Base-by-base conservation (phyloP, 805 yeast species). In the Wickerhamomyces bovis region DNA sequence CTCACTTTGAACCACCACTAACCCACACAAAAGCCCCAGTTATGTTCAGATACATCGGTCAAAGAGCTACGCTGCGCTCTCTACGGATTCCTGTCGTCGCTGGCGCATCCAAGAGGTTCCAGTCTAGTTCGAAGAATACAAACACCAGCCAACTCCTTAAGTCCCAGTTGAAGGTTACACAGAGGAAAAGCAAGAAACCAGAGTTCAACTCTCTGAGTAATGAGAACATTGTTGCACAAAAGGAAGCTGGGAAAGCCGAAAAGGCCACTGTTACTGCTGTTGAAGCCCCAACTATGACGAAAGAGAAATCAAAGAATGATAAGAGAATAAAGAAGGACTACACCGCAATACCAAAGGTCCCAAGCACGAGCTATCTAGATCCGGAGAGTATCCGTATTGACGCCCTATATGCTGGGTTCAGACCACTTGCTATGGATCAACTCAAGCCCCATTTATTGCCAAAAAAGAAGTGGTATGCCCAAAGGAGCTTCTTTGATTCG, bases 391-490 rank as follows among this genome's bases (percentile, higher is more conserved):
- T 59, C 11, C 35, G 48, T 13, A 42, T 56, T 6, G 62, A 59
- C 39, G 26, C 50, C 10, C 45, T 57, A 23, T 56, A 57, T 38
- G 53, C 58, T 1, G 53, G 57, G 10, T 56, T 51, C 36, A 47
- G 60, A 38, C 63, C 63, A 7, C 41, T 59, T 2, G 51, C 46
- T 36, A 50, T 49, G 62, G 58, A 30, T 39, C 55, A 44, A 41
- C 55, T 40, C 42, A 66, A 41, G 56, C 59, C 46, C 57, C 60
- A 46, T 46, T 58, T 57, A 56, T 63, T 38, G 52, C 68, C 70
- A 51, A 55, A 46, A 38, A 45, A 47, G 55, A 46, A 63, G 60
- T 41, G 59, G 57, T 33, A 52, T 46, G 18, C 53, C 50, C 43
- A 62, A 53, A 48, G 62, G 53, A 43, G 46, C 6, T 46, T 45